Base-by-base conservation (phyloP, 202 grass and related monocot genomes). In the Dendrocalamus latiflorus region DNA sequence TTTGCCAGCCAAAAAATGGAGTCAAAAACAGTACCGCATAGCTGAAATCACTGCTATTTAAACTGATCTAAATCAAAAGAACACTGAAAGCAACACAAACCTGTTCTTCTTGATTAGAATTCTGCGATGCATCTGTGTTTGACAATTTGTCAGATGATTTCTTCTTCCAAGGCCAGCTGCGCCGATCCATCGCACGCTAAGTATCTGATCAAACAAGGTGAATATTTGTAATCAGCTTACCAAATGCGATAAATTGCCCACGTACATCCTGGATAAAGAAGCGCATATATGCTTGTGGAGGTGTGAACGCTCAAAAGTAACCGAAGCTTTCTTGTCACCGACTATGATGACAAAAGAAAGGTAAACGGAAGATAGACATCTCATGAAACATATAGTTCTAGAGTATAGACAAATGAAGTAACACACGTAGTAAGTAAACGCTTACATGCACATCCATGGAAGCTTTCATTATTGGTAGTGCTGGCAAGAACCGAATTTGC, bases 131-230 rank as follows among this genome's bases (percentile, higher is more conserved):
- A 82, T 93, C 81, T 68, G 67, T 24, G 11, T 63, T 92, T 41
- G 89, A 87, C 21, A 84, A 81, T 86, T 96, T 99, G 56, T 96
- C 96, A 82, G 96, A 94, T 43, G 93, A 96, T 82, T 96, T 99
- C 87, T 99, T 99, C 88, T 99, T 99, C 96, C 96, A 99, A 28
- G 96, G 96, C 96, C 96, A 99, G 71, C 96, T 91, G 41, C 92
- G 86, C 17, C 93, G 88, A 83, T 99, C 96, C 96, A 99, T 99
- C 60, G 24, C 18, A 50, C 75, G 18, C 79, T 76, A 76, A 26
- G 61, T 86, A 79, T 83, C 86, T 92, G 81, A 86, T 43, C 66
- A 76, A 38, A 91, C 34, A 74, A 37, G 11, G 34, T 34, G 4
- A 83, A 58, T 50, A 79, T 49, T 47, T 68, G 33, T 68, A 6